Conservation (phyloP, 371 early-diverging fungal genomes). For the Mortierella sp. region DNA sequence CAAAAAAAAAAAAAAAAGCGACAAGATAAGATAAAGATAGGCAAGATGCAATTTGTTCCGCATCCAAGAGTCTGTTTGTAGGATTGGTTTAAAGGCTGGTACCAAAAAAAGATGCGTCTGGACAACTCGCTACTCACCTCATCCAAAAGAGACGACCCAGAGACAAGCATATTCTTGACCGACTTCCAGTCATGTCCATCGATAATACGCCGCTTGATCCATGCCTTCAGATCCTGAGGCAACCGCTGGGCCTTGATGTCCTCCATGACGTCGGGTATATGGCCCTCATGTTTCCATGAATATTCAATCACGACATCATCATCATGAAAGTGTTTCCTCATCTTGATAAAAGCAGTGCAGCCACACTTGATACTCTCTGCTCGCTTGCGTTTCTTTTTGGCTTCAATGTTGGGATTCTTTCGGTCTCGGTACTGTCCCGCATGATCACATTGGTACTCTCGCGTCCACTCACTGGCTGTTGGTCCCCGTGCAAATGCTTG, state of each 20-base stretch:
- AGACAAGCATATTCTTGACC: constrained; percentile 30
- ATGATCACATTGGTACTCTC: constrained; percentile 51
- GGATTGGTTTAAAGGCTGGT: not conserved
- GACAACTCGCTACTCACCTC: constrained; percentile 15
- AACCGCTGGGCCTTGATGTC: constrained; percentile 49
- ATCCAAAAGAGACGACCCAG: constrained; percentile 30
- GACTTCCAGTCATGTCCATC: constrained; percentile 47
- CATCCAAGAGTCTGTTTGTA: not conserved
- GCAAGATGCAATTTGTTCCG: not conserved
- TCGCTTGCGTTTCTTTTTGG: constrained; percentile 49
- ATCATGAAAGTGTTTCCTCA: constrained; percentile 44
- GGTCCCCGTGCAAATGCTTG: constrained; percentile 49
- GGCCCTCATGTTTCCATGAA: constrained; percentile 47
- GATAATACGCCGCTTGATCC: constrained; percentile 37
- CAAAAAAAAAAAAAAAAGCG: not conserved
- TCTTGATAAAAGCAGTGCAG: constrained; percentile 51
- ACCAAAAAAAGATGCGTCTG: not conserved
- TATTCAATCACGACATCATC: constrained; percentile 47
- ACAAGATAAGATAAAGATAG: not conserved
- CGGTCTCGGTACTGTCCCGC: constrained; percentile 50
- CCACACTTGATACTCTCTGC: constrained; percentile 49
- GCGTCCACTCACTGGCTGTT: constrained; percentile 49
- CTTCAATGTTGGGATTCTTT: constrained; percentile 43
- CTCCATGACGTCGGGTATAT: constrained; percentile 44
- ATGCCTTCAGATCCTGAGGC: constrained; percentile 46